Evolutionary conservation across 225 moss, liverwort and hornwort genomes (phyloP), one percentile per base, ranked within the genome.

Genomic region (Polytrichum commune): DNA sequence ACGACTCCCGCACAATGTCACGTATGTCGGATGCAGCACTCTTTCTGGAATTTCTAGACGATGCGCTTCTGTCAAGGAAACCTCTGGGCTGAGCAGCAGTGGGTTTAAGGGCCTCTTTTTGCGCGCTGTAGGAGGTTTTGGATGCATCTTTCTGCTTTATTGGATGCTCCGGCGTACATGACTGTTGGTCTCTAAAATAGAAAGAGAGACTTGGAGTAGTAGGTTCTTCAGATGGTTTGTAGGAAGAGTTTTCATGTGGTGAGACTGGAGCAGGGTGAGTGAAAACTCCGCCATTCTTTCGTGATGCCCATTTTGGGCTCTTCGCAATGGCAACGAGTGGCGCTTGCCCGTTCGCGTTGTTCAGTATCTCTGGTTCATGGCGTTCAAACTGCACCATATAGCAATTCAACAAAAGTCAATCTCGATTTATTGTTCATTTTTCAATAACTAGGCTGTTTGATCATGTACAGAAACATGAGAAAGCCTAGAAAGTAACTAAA

Each of bases 1-100:
- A 75, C 19, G 79, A 79, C 28, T 70, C 67, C 26, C 70, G 60
- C 35, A 75, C 79, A 58, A 79, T 46, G 71, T 69, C 75, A 20
- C 72, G 75, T 67, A 80, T 80, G 27, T 76, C 72, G 8, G 67
- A 68, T 27, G 71, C 22, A 25, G 75, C 64, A 53, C 32, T 60
- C 67, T 58, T 76, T 27, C 23, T 62, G 35, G 63, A 58, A 62
- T 55, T 60, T 24, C 69, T 73, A 13, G 32, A 63, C n/a, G 69
- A 64, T 53, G 32, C 29, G 20, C 69, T 78, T 55, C 60, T 58
- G 19, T 78, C 74, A 22, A 64, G 19, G 58, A 65, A 69, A 57
- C 56, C 23, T 69, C 78, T 46, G 7, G 55, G 55, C 23, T 69
- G 79, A 54, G 54, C 61, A 32, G 58, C 29, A n/a, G 66, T 61